Evolutionary conservation across 2,329 filamentous ascomycete genomes (phyloP), one percentile per base, ranked within the genome.

Genomic region (Dissoconium aciculare): DNA sequence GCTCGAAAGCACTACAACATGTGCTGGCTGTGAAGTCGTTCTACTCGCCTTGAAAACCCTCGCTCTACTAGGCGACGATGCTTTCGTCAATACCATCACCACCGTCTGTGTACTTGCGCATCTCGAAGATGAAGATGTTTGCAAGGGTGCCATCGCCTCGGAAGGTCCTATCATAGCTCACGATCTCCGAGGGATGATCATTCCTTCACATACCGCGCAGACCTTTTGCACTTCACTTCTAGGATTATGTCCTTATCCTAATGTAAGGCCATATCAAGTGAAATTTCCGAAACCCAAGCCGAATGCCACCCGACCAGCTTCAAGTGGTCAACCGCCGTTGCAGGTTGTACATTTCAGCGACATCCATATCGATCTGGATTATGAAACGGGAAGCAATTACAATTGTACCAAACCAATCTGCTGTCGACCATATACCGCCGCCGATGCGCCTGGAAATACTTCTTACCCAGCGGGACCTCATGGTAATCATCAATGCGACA

Each of bases 301-400:
- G 11, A 42, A 44, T 11, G 42, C 34, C 3, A 37, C 35, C 10
- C 56, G 62, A 10, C 57, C 57, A 1, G 57, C 60, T 11, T 53
- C 63, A 2, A 67, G 62, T 30, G 58, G 61, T 3, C 48, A 60
- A 45, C 41, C 52, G 4, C 63, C 67, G 4, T 45, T 71, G 39
- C 62, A 65, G 40, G 55, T 74, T 4, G 66, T 71, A 14, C 70
- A 74, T 43, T 67, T 67, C 46, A 70, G 66, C 9, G 70, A 74
- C 39, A 67, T 71, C 25, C 70, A 74, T 35, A 53, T 74, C 31
- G 69, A 74, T 38, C 62, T 60, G 4, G 54, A 60, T 8, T 74
- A 74, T 45, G 58, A 59, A 14, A 50, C 58, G 2, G 70, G 69
- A 0, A 57, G 66, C 5, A 70, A 59, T 42, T 58, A 63, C 13